These are phyloP conservation scores for Solanum gandarillasii DNA, from an alignment of 257 asterid genomes.

Conservation along the genomic window DNA sequence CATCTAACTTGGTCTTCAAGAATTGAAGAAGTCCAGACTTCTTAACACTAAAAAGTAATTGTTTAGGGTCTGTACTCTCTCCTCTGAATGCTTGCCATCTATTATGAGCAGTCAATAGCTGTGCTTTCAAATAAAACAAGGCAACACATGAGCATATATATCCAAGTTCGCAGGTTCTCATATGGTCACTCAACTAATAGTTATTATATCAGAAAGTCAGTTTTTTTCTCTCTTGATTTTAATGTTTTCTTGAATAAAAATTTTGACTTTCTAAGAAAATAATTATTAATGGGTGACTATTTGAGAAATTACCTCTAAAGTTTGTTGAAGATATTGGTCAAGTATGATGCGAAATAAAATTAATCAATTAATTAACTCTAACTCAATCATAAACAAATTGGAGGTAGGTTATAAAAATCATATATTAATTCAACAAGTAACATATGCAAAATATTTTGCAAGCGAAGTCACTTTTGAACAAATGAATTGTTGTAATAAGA, in stretches of 20 bases:
- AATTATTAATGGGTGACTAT: neutral
- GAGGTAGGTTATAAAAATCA: neutral
- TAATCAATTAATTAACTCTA: neutral
- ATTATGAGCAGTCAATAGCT: slow-evolving; percentile 55
- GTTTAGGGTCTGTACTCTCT: slow-evolving; percentile 10
- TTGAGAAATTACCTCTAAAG: neutral
- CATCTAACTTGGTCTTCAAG: slow-evolving; percentile 21
- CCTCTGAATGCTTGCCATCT: slow-evolving; percentile 53
- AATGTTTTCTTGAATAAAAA: no score
- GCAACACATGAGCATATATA: neutral
- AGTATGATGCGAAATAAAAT: neutral
- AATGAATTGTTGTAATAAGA: neutral
- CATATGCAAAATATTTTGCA: neutral
- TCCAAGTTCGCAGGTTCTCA: neutral
- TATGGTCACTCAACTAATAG: no score
- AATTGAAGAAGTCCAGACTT: slow-evolving; percentile 19
- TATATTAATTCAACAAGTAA: neutral
- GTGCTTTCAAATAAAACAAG: neutral
- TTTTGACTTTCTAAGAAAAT: no score
- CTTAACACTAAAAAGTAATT: slow-evolving; percentile 19
- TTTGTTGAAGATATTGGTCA: neutral
- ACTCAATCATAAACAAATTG: neutral
- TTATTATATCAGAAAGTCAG: no score
- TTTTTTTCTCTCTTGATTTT: no score
- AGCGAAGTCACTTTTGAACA: neutral